A percentile compares a stretch with the other conserved stretches of the same genome.
phyloP scores from a whole-genome alignment of 768 basidiomycete species.

The Tylopilus sp. region DNA sequence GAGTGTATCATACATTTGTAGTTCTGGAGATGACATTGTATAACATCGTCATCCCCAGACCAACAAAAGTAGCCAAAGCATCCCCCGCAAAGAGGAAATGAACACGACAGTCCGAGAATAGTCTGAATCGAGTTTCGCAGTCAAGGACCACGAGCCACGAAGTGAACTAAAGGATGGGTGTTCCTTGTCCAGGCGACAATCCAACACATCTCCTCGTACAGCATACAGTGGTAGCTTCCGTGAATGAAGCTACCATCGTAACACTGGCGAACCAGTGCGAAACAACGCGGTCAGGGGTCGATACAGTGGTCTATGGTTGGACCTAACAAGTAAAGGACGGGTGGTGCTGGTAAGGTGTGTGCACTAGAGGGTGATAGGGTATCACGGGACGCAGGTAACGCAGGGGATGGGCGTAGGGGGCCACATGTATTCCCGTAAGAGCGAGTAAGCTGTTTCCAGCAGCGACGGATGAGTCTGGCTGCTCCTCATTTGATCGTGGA shows the following conservation, averaged over 20 bases:
- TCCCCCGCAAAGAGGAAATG: constrained; percentile 17
- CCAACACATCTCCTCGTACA: constrained; percentile 17
- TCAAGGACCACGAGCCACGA: constrained; percentile 19
- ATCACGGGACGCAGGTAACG: neutral
- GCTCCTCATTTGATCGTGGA: constrained; percentile 1
- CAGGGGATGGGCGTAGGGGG: neutral
- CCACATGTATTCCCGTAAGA: neutral
- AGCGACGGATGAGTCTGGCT: neutral
- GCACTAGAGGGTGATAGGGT: constrained; percentile 8
- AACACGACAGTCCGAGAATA: constrained; percentile 28
- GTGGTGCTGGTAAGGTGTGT: neutral
- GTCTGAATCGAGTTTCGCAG: constrained; percentile 35
- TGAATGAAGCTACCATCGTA: constrained; percentile 1
- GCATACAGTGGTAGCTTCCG: neutral
- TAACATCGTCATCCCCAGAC: neutral
- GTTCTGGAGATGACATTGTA: neutral
- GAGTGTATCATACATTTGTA: neutral
- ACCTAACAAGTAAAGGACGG: neutral
- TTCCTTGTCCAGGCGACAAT: neutral
- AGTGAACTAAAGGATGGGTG: constrained; percentile 26
- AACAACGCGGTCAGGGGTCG: constrained; percentile 4
- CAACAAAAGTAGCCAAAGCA: neutral
- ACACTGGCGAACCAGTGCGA: constrained; percentile 9
- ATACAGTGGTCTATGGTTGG: too few relatives aligned
- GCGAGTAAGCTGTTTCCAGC: neutral